Evolutionary conservation across 305 asterid genomes (phyloP), one percentile per base, ranked within the genome.

Genomic region (Solanum hybrid): DNA sequence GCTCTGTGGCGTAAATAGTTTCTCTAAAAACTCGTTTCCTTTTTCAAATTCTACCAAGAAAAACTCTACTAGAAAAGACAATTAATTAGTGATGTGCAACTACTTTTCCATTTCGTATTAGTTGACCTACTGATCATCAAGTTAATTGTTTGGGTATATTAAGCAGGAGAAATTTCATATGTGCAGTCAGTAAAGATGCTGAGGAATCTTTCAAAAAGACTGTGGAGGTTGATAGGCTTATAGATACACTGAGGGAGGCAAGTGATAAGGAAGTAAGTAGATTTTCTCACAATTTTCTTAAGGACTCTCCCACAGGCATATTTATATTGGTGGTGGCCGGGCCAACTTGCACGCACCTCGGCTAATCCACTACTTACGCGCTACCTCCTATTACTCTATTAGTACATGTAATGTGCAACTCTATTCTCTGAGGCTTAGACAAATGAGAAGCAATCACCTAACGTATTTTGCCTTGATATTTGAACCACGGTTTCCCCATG

Each of bases 191-290:
- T 92, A 92, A 93, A 92, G 98, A 96, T 93, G 96, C 98, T 78
- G 99, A 97, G 93, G 93, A 93, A 89, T 91, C 96, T 89, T 96
- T 96, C 91, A 94, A 95, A 91, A 94, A 95, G 94, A 95, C 98
- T 7, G 95, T 96, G 91, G 99, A 95, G 92, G 94, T 96, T 83
- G 99, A 97, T 91, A 93, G 93, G 92, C 95, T 97, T 79, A 97
- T 97, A 83, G 99, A 96, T 93, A 90, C 94, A 93, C 93, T 96
- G 90, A 93, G 93, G 94, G 95, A 95, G 89, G 97, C 99, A 90
- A 89, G 95, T 93, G 98, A 96, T 78, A 94, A 91, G 90, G 98
- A 97, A 94, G 99, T 96, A 92, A 91, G 96, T 90, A 84, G 11
- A 84, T 29, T 6, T 20, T 26, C 88, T 29, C 39, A 17, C 20